A percentile compares a stretch with the other conserved stretches of the same genome.
phyloP scores from a whole-genome alignment of 169 alveolate species.

The Besnoitia besnoiti region DNA sequence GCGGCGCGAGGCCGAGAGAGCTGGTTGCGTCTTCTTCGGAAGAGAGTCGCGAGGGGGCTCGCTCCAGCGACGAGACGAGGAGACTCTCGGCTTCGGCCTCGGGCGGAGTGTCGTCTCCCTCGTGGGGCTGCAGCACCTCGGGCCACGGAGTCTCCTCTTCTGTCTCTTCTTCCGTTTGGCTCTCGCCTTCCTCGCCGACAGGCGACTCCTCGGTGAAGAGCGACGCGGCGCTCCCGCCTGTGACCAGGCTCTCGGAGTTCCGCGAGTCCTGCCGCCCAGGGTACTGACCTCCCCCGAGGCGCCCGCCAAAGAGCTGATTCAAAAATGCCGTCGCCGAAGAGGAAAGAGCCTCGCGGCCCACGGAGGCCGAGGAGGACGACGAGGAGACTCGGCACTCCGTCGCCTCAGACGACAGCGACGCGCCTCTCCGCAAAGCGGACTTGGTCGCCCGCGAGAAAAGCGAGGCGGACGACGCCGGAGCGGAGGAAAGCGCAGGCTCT shows the following conservation, averaged over 20 bases:
- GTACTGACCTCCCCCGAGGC: neutral
- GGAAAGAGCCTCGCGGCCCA: neutral
- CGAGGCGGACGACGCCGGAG: too few relatives aligned
- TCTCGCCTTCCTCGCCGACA: neutral
- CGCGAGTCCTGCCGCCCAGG: neutral
- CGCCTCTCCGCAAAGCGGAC: too few relatives aligned
- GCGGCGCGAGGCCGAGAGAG: too few relatives aligned
- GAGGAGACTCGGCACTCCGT: too few relatives aligned
- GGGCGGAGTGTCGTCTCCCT: neutral
- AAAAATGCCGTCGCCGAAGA: neutral
- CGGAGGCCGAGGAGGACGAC: too few relatives aligned
- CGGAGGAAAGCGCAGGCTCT: too few relatives aligned
- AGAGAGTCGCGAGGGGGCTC: neutral
- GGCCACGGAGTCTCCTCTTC: neutral
- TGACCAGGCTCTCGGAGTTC: neutral
- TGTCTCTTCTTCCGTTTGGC: neutral
- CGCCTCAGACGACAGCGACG: too few relatives aligned
- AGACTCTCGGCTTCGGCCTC: neutral
- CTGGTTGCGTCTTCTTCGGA: too few relatives aligned
- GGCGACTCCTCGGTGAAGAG: neutral
- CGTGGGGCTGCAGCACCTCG: neutral
- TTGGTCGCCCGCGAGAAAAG: too few relatives aligned
- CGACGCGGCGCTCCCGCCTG: neutral
- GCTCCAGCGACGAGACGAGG: neutral
- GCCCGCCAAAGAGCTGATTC: neutral